Evolutionary conservation across 169 alveolate genomes (phyloP).

Genomic region (Plasmodium knowlesi): DNA sequence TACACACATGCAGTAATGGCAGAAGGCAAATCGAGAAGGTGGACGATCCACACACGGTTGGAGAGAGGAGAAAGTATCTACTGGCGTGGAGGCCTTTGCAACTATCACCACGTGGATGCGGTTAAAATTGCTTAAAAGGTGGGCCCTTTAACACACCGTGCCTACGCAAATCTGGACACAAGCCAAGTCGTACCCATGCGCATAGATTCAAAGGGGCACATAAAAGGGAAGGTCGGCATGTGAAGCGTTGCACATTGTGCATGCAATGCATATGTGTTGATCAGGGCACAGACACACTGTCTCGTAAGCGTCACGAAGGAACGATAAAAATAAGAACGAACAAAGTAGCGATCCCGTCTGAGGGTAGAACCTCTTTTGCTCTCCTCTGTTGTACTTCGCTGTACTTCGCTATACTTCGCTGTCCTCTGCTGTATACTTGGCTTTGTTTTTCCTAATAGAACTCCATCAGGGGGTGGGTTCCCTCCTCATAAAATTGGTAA

Average conservation of each 20-base stretch:
- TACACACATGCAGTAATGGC: background rate
- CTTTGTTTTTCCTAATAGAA: background rate
- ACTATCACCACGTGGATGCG: background rate
- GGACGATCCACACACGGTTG: too few species aligned
- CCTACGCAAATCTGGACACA: background rate
- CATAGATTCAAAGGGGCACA: background rate
- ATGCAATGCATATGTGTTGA: background rate
- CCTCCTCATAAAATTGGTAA: background rate
- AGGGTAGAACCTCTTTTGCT: background rate
- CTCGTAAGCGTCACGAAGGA: background rate
- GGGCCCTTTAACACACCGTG: background rate
- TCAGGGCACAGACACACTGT: background rate
- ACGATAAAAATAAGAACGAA: background rate
- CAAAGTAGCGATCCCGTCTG: background rate
- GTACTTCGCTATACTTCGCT: too few species aligned
- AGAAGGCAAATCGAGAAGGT: background rate
- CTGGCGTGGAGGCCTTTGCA: background rate
- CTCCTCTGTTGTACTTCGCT: too few species aligned
- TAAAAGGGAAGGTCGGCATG: background rate
- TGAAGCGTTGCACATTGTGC: background rate
- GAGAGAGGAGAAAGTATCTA: background rate
- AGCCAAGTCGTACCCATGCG: background rate
- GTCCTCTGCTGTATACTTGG: too few species aligned
- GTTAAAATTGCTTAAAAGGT: background rate
- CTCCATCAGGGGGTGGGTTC: background rate